Base-by-base conservation (phyloP, 2,329 filamentous ascomycete genomes). In the Emergomyces africanus region DNA sequence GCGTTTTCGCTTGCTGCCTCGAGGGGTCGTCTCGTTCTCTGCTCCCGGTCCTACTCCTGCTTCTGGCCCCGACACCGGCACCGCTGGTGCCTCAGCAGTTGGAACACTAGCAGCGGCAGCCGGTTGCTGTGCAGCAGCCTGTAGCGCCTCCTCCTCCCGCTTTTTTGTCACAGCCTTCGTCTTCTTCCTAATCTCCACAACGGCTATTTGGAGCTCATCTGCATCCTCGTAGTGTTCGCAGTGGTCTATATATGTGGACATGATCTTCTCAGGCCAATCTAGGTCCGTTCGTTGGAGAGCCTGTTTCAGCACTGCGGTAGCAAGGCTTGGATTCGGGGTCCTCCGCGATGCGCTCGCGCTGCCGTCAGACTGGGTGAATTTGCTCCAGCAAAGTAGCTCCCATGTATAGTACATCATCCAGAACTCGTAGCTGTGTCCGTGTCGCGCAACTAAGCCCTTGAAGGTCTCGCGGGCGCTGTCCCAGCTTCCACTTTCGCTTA, bases 341-440 rank as follows among this genome's bases (percentile, higher is more conserved):
- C 81, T 82, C 60, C 80, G 76, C 41, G 75, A 74, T 59, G 78
- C 81, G 58, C 79, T 77, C 67, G 77, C 76, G 18, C 79, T 78
- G 35, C 74, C 72, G 57, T 80, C 80, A 10, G 75, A 75, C 54
- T 81, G 76, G 2, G 79, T 77, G 60, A 83, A 79, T 62, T 79
- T 81, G 60, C 79, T 77, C 81, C 83, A 85, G n/a, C 80, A 75
- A 60, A 87, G 80, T 79, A 97, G 86, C 74, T 97, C 94, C 87
- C 90, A 97, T 57, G 86, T 79, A 73, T 96, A 96, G 72, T 90
- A 96, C 49, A 86, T 84, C 59, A 91, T 80, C 94, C 94, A 99
- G 71, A 97, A 97, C 66, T 96, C 90, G 68, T 91, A 90, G 65
- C 85, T 91, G 65, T 90, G 83, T 35, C 85, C 84, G 59, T 90